phyloP scores from a whole-genome alignment of 129 eudicot species.

The Lactuca saligna region DNA sequence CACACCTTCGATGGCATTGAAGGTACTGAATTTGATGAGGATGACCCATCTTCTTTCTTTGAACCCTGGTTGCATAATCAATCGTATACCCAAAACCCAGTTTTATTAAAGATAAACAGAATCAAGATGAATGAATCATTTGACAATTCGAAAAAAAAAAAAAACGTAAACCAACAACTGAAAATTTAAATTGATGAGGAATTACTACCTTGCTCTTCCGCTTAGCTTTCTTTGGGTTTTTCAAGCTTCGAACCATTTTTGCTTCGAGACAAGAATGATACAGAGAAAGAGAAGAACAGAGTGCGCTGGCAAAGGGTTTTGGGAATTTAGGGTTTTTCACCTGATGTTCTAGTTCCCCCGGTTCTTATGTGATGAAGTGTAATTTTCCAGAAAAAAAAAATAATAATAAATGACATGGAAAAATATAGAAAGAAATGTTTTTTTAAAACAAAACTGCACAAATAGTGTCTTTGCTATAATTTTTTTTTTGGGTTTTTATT shows the following conservation, averaged over 20 bases:
- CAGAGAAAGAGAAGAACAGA: background rate
- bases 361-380: too few relatives aligned
- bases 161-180: background rate
- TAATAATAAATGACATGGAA: too few relatives aligned
- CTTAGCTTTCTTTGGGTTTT: constrained; percentile 73
- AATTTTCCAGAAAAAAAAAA: too few relatives aligned
- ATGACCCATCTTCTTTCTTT: constrained; percentile 61
- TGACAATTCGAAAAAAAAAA: background rate
- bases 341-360: too few relatives aligned
- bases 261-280: background rate
- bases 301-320: constrained; percentile 30
- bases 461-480: too few relatives aligned
- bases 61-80: constrained; percentile 38
- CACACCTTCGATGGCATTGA: constrained; percentile 76
- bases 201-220: constrained; percentile 67
- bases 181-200: background rate
- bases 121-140: background rate
- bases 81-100: background rate
- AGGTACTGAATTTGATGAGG: constrained; percentile 42
- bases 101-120: background rate
- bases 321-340: constrained; percentile 46
- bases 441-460: too few relatives aligned
- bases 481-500: too few relatives aligned
- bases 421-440: too few relatives aligned
- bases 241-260: constrained; percentile 70